These are phyloP conservation scores for Geotrichum siamense DNA, from an alignment of 1,139 yeast species.

Conservation along the genomic window DNA sequence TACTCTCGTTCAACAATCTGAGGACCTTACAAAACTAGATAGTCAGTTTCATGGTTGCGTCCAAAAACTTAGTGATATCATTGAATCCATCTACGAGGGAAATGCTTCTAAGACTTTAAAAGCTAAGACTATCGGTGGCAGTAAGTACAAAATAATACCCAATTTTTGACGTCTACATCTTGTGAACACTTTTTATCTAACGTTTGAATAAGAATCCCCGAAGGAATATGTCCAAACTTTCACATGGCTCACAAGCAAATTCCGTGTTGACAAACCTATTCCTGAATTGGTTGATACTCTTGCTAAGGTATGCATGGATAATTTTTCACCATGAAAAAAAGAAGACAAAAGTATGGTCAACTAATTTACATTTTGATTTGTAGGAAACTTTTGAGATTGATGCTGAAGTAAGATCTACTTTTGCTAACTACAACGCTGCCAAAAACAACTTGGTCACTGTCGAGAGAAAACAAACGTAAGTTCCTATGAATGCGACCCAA, in stretches of 20 bases:
- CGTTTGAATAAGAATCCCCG: slow-evolving; percentile 34
- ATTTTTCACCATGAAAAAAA: neutral
- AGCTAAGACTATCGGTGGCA: slow-evolving; percentile 46
- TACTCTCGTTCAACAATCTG: slow-evolving; percentile 81
- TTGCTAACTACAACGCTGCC: slow-evolving; percentile 68
- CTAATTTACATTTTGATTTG: neutral
- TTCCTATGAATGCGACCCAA: too few relatives aligned
- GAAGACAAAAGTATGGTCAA: neutral
- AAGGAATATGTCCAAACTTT: slow-evolving; percentile 64
- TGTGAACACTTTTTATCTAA: slow-evolving; percentile 18
- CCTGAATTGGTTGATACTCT: slow-evolving; percentile 64
- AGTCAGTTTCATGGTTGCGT: slow-evolving; percentile 62
- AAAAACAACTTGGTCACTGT: slow-evolving; percentile 79
- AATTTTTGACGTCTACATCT: too few relatives aligned
- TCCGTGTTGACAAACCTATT: slow-evolving; percentile 76
- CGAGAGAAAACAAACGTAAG: slow-evolving; percentile 69
- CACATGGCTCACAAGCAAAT: slow-evolving; percentile 82
- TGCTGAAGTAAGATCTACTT: slow-evolving; percentile 66
- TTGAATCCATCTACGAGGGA: slow-evolving; percentile 46
- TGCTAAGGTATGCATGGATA: slow-evolving; percentile 36
- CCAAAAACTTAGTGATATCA: slow-evolving; percentile 66
- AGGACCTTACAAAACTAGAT: slow-evolving; percentile 78
- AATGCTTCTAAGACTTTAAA: slow-evolving; percentile 39
- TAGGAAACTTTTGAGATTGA: slow-evolving; percentile 74
- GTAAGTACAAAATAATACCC: slow-evolving; percentile 3